Percentiles rank a stretch among this genome's conserved stretches.
Evolutionary conservation across 345 rosid species (phyloP).

Genomic region (Ailanthus altissimus): DNA sequence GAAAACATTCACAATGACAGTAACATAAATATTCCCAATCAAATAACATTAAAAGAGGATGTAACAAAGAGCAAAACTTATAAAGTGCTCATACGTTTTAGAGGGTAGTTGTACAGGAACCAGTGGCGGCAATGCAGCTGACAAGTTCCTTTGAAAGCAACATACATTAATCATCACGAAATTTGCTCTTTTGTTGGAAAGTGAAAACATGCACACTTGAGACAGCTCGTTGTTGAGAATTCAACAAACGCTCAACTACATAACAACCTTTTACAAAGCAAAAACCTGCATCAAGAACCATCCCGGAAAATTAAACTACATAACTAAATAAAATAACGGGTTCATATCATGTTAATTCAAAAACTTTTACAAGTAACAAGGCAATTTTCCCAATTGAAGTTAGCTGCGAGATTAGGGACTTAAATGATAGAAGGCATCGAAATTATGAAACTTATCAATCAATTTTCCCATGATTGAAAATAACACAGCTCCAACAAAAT

Average conservation of each 20-base stretch:
- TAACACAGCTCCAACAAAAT: background rate
- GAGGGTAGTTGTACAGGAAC: constrained; percentile 61
- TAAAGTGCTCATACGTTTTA: constrained; percentile 41
- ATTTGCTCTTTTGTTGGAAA: constrained; percentile 7
- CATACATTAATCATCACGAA: constrained; percentile 25
- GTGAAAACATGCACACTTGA: constrained; percentile 4
- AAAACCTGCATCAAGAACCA: background rate
- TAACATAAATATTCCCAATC: background rate
- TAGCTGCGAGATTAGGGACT: background rate
- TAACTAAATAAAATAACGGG: background rate
- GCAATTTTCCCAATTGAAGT: background rate
- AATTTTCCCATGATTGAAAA: background rate
- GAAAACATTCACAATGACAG: background rate
- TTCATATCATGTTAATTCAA: background rate
- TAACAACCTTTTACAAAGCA: background rate
- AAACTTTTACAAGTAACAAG: background rate
- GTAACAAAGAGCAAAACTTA: background rate
- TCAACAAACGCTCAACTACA: background rate
- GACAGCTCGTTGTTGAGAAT: background rate
- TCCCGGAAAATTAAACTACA: background rate
- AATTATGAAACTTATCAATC: background rate
- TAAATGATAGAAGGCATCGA: background rate
- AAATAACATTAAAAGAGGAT: background rate
- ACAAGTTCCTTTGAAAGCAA: constrained; percentile 41
- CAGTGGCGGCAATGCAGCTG: constrained; percentile 43